Evolutionary conservation across 805 yeast genomes (phyloP), one percentile per base, ranked within the genome.

Genomic region (Schizosaccharomyces cryophilus): DNA sequence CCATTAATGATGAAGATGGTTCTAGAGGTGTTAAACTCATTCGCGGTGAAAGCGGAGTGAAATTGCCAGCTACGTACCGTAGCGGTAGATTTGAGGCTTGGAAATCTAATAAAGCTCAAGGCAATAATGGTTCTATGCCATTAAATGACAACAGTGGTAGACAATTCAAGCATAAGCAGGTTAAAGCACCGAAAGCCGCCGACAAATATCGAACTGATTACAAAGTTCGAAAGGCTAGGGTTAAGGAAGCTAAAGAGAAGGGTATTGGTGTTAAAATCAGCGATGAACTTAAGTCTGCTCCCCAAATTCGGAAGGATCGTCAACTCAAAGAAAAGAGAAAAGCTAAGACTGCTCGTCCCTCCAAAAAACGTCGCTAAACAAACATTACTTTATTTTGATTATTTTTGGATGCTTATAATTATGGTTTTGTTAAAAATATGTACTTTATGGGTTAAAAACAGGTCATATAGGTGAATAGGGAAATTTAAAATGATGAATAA

Each of bases 31-130:
- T 19, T 21, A 89, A 87, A 73, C 90, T 77, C 72, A 93, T 93
- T 67, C 83, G 87, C 65, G 95, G 97, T 64, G 99, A 93, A 71
- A 83, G 87, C 71, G 99, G 99, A 6, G 88, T 84, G 67, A 80
- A 80, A 69, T 80, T 93, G 59, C 96, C 97, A 5, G 97, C 98
- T 0, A 78, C 93, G 15, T 87, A 82, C 73, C 78, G 86, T 68
- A 82, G 95, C 1, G 99, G 99, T 58, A 81, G 87, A 65, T 93
- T 81, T 68, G 97, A 89, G 61, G 84, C 83, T 54, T 93, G 99
- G 99, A 85, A 85, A 69, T 77, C 81, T 45, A 26, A 60, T 61
- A 21, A 48, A 65, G 58, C 48, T 48, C 42, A 67, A 19, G 70
- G 67, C 45, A 69, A 64, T 55, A 68, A 68, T 59, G 68, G 70